Evolutionary conservation across 2,329 filamentous ascomycete species (phyloP).

Genomic region (Aspergillus fumigatiaffinis): DNA sequence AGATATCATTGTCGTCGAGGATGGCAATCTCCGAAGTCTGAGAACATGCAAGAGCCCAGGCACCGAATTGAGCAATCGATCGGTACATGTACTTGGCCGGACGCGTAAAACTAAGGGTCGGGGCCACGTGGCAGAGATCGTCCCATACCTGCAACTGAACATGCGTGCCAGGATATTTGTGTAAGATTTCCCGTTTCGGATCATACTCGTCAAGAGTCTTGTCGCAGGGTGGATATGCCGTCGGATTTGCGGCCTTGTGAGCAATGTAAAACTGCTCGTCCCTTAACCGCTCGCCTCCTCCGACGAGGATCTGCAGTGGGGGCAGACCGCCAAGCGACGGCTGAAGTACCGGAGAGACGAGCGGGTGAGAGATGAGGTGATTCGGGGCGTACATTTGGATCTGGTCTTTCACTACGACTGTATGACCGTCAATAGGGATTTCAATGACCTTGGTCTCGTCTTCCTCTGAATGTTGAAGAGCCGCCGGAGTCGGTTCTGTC

Average conservation of each 20-base stretch:
- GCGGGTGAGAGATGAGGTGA: conserved; percentile 74
- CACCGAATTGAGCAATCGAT: conserved; percentile 86
- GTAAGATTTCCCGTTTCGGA: conserved; percentile 50
- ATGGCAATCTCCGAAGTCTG: conserved; percentile 79
- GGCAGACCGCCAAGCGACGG: conserved; percentile 85
- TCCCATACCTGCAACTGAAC: conserved; percentile 97
- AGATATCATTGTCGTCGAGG: conserved; percentile 71
- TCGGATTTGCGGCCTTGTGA: conserved; percentile 86
- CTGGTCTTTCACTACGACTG: conserved; percentile 77
- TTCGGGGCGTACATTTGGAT: conserved; percentile 89
- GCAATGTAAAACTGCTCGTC: conserved; percentile 95
- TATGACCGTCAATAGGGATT: conserved; percentile 66
- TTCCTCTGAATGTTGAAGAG: conserved; percentile 17
- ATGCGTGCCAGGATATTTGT: conserved; percentile 74
- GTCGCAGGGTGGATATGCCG: conserved; percentile 67
- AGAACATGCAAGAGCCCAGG: conserved; percentile 81
- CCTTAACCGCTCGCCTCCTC: conserved; percentile 81
- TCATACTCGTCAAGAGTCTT: conserved; percentile 61
- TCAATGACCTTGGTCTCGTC: conserved; percentile 48
- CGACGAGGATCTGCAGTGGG: conserved; percentile 79
- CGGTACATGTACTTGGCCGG: conserved; percentile 96
- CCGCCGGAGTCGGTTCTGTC: conserved; percentile 18
- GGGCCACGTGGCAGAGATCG: conserved; percentile 85
- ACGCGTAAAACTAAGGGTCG: conserved; percentile 91
- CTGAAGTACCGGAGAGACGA: conserved; percentile 86